Percentiles rank a stretch among this genome's conserved stretches.
Evolutionary conservation across 306 rosid species (phyloP).

Genomic region (Datisca glomerata): DNA sequence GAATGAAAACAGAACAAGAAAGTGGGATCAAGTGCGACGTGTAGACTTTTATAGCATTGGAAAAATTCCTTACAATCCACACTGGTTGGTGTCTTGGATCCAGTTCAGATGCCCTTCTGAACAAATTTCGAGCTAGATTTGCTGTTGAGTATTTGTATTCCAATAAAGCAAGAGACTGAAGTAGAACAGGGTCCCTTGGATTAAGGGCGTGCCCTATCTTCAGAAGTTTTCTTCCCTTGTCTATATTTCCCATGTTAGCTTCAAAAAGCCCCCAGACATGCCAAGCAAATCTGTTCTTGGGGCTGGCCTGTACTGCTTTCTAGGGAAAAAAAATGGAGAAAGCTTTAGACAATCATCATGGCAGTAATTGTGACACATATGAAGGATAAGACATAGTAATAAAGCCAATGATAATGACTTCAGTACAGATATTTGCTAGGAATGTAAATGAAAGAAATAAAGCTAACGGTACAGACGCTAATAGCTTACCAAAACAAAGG

Average conservation of each 20-base stretch:
- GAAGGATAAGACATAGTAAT: neutral
- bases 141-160: constrained; percentile 79
- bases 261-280: constrained; percentile 97
- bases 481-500: too few species aligned
- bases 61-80: constrained; percentile 61
- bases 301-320: constrained; percentile 92
- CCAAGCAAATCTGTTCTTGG: constrained; percentile 93
- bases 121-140: constrained; percentile 70
- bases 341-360: constrained; percentile 5
- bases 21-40: neutral
- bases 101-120: constrained; percentile 74
- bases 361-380: neutral
- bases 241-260: constrained; percentile 60
- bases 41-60: neutral
- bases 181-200: constrained; percentile 90
- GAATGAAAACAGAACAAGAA: constrained; percentile 1
- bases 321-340: constrained; percentile 18
- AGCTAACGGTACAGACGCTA: too few species aligned
- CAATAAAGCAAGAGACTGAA: constrained; percentile 88
- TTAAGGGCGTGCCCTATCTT: constrained; percentile 82
- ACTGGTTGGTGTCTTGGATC: constrained; percentile 95
- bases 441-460: too few species aligned
- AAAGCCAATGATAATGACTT: too few species aligned
- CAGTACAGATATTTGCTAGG: too few species aligned
- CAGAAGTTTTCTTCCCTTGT: constrained; percentile 65